A percentile compares a stretch with the other conserved stretches of the same genome.
Conservation (phyloP, 2,329 filamentous ascomycete species). For the Macroventuria anomochaeta region DNA sequence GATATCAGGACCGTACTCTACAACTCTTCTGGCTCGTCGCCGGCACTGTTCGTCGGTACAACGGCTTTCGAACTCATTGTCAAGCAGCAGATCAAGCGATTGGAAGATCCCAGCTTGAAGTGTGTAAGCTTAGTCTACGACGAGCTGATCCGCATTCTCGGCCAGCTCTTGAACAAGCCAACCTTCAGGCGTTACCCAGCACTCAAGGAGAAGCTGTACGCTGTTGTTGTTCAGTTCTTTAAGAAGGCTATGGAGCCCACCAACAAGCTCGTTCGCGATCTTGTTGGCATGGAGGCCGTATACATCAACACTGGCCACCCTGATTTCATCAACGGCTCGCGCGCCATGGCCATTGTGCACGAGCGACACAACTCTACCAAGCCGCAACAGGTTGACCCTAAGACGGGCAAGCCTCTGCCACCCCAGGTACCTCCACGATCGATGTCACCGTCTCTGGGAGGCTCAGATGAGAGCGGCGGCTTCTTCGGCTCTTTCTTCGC, state of each 20-base stretch:
- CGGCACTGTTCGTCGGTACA: conserved; percentile 94
- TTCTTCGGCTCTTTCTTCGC: conserved; percentile 99
- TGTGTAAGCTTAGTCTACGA: conserved; percentile 98
- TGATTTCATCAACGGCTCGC: conserved; percentile 95
- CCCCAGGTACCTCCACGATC: conserved; percentile 71
- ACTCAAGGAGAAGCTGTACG: conserved; percentile 96
- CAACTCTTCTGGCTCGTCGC: conserved; percentile 98
- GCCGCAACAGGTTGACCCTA: conserved; percentile 95
- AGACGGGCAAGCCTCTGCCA: conserved; percentile 93
- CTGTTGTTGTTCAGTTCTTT: conserved; percentile 91
- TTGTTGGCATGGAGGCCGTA: conserved; percentile 93
- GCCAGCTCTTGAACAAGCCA: conserved; percentile 85
- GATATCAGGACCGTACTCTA: conserved; percentile 97
- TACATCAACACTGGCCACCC: conserved; percentile 99
- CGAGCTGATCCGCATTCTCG: conserved; percentile 92
- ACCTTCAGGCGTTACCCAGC: conserved; percentile 92
- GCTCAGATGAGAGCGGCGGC: conserved; percentile 64
- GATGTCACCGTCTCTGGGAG: conserved; percentile 71
- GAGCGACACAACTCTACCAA: conserved; percentile 83
- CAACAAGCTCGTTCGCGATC: conserved; percentile 92
- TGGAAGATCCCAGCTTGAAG: conserved; percentile 96
- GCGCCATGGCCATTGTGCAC: conserved; percentile 97
- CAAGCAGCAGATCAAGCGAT: conserved; percentile 95
- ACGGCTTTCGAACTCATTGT: conserved; percentile 98
- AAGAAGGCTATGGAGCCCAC: conserved; percentile 98